Conservation (phyloP, 192 early-diverging fungal species). For the Podila horticola region DNA sequence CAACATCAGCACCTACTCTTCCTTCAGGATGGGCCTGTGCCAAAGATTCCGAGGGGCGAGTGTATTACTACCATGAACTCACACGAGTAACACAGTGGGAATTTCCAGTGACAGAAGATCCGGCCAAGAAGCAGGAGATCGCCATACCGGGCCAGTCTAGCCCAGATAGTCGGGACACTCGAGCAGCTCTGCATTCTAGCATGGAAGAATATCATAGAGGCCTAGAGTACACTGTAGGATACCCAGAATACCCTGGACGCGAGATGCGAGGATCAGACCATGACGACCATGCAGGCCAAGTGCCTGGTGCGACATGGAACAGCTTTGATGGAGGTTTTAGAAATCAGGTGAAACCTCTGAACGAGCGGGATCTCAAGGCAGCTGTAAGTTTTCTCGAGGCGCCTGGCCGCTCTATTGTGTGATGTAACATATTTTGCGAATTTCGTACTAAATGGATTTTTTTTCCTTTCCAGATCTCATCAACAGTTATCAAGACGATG, state of each 20-base stretch:
- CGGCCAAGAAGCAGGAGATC: slow-evolving; percentile 48
- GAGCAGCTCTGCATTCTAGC: too few relatives aligned
- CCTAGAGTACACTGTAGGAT: background rate
- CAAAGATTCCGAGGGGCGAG: slow-evolving; percentile 50
- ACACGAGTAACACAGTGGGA: slow-evolving; percentile 65
- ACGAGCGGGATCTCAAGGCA: slow-evolving; percentile 37
- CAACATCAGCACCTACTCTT: background rate
- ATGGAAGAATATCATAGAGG: background rate
- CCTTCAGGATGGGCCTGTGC: slow-evolving; percentile 58
- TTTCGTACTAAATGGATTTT: background rate
- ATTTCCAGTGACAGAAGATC: background rate
- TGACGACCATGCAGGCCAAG: slow-evolving; percentile 19
- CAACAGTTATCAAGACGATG: slow-evolving; percentile 49
- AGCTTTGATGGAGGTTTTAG: slow-evolving; percentile 7
- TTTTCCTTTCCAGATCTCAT: slow-evolving; percentile 11
- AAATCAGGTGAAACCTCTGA: slow-evolving; percentile 32
- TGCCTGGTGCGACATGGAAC: slow-evolving; percentile 33
- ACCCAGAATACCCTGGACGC: too few relatives aligned
- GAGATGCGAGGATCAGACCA: too few relatives aligned
- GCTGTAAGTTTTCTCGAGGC: slow-evolving; percentile 26
- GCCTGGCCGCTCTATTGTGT: background rate
- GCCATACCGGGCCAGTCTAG: background rate
- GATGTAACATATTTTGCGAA: background rate
- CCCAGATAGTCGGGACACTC: too few relatives aligned
- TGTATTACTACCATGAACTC: slow-evolving; percentile 64